A percentile compares a stretch with the other conserved stretches of the same genome.
Conservation (phyloP, 2,329 filamentous ascomycete genomes). For the Phialocephala subalpina region DNA sequence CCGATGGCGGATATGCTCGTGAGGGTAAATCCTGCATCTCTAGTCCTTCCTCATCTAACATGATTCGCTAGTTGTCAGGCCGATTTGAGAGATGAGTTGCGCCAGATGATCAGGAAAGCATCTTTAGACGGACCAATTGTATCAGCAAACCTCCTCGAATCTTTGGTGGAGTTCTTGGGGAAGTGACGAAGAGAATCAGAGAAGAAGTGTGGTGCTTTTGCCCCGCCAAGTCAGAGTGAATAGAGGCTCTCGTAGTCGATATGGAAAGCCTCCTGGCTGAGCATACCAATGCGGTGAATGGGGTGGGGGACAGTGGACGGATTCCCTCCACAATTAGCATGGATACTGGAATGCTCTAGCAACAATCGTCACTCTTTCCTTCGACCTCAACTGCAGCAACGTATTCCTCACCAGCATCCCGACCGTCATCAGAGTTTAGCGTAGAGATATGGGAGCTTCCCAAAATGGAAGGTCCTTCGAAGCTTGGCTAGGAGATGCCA, state of each 20-base stretch:
- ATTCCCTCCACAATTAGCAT: not conserved
- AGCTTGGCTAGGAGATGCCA: too few relatives aligned
- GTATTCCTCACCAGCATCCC: too few relatives aligned
- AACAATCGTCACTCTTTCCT: not conserved
- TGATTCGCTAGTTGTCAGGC: conserved; percentile 1
- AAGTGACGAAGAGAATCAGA: too few relatives aligned
- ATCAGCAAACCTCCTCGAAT: not conserved
- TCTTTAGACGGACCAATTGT: not conserved
- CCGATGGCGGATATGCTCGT: not conserved
- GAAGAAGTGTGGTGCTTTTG: too few relatives aligned
- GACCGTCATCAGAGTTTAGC: too few relatives aligned
- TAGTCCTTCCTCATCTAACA: conserved; percentile 10
- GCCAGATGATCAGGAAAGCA: not conserved
- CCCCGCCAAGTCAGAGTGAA: not conserved
- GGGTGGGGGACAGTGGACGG: not conserved
- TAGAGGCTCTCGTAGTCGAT: not conserved
- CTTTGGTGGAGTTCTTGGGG: not conserved
- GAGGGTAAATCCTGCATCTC: conserved; percentile 12
- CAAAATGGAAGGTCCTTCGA: too few relatives aligned
- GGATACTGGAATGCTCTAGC: not conserved
- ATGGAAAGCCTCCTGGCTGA: not conserved
- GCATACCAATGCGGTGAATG: too few relatives aligned
- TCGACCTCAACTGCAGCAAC: not conserved
- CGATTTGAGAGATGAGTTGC: not conserved
- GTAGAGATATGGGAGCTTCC: too few relatives aligned